A percentile compares a stretch with the other conserved stretches of the same genome.
Evolutionary conservation across 2,329 filamentous ascomycete species (phyloP).

Genomic region (Exophiala calicioides): DNA sequence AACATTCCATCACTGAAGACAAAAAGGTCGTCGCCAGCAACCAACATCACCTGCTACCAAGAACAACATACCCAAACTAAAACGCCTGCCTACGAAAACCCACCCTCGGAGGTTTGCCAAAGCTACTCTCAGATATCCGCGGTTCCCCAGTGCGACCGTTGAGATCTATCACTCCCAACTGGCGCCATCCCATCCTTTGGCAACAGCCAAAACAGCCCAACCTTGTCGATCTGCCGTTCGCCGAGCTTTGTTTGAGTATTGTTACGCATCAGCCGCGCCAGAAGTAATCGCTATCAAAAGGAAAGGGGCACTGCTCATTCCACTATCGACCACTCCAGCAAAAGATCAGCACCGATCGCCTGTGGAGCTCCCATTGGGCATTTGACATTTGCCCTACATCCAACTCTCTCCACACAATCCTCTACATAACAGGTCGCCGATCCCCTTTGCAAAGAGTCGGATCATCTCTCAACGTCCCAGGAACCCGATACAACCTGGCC

Average conservation of each 20-base stretch:
- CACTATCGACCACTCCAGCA: conserved; percentile 26
- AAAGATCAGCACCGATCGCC: conserved; percentile 26
- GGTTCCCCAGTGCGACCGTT: conserved; percentile 15
- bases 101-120: conserved; percentile 4
- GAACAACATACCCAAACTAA: neutral
- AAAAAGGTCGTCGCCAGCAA: neutral
- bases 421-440: conserved; percentile 31
- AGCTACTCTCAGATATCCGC: neutral
- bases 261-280: conserved; percentile 12
- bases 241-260: conserved; percentile 26
- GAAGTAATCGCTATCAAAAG: conserved; percentile 22
- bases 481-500: conserved; percentile 18
- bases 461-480: conserved; percentile 16
- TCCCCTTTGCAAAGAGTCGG: conserved; percentile 23
- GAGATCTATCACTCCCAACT: conserved; percentile 2
- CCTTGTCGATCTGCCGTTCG: conserved; percentile 29
- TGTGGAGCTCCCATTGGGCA: conserved; percentile 22
- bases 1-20: conserved; percentile 18
- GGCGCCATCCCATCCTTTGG: conserved; percentile 7
- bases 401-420: conserved; percentile 23
- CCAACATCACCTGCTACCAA: neutral
- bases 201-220: conserved; percentile 17
- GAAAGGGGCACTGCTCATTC: conserved; percentile 28
- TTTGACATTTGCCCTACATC: conserved; percentile 18
- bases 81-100: neutral